Base-by-base conservation (phyloP, 331 rosid species). In the Spiraea crenata region DNA sequence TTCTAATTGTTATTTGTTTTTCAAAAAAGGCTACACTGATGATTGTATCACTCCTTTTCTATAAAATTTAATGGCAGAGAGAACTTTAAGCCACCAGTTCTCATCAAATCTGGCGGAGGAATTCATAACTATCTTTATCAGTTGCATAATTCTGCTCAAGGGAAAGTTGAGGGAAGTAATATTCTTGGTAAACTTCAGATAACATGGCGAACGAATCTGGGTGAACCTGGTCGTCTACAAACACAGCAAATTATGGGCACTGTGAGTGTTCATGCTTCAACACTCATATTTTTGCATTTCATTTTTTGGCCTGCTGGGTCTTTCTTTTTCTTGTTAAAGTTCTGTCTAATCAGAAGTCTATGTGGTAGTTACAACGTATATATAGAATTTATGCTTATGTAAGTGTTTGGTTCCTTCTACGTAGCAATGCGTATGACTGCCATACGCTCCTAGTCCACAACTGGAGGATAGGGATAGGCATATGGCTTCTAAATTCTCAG, bases 191-290 rank as follows among this genome's bases (percentile, higher is more conserved):
- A 95, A 78, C 89, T 95, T 72, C 99, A 95, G 89, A 85, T 95
- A 85, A 95, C 97, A 70, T 95, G 99, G 99, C 84, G 97, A 41
- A 92, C 99, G 76, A 95, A 91, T 89, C 78, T 95, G 81, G 99
- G 99, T 25, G 97, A 95, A 85, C 95, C 99, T 1, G 99, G 99
- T 67, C 96, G 96, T 72, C 83, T 91, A 58, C 99, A 95, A 82
- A 91, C 98, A 44, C 99, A 95, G 81, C 98, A 89, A 81, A 91
- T 95, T 85, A 84, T 91, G 80, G 99, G 99, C 73, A 89, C 92
- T 66, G 99, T 95, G 85, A 85, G 99, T 82, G 76, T 39, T 76
- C 75, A 42, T 47, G 51, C 68, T 74, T 38, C 25, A 15, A 65
- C 42, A 57, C 38, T 38, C 37, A 46, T 48, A n/a, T 41, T 11